These are phyloP conservation scores for Bromus sterilis DNA, from an alignment of 176 grass and related monocot species.

Conservation along the genomic window DNA sequence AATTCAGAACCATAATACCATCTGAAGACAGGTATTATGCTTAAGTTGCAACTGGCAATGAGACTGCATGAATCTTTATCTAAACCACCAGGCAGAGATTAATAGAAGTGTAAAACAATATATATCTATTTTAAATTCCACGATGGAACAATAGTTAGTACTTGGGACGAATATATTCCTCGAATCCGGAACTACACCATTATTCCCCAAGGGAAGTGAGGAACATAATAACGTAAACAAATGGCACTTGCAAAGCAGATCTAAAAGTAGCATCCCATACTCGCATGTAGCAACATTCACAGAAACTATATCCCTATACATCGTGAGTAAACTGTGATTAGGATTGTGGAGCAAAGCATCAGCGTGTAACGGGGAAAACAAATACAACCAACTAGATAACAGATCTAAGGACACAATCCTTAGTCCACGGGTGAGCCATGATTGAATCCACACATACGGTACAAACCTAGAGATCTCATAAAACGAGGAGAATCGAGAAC, in stretches of 20 bases:
- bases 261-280: too few relatives aligned
- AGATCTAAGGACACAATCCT: neutral
- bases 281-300: too few relatives aligned
- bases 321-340: neutral
- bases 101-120: neutral
- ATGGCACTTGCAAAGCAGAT: neutral
- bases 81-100: neutral
- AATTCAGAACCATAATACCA: neutral
- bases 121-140: neutral
- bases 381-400: neutral
- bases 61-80: neutral
- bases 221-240: neutral
- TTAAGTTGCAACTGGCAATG: too few relatives aligned
- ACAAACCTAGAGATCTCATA: neutral
- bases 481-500: neutral
- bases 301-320: neutral
- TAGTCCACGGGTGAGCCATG: too few relatives aligned
- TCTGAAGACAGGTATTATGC: neutral
- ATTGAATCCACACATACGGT: neutral
- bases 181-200: neutral
- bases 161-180: neutral
- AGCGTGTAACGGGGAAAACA: too few relatives aligned
- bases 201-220: neutral
- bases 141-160: neutral
- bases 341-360: too few relatives aligned